These are phyloP conservation scores for Priceomyces medius DNA, from an alignment of 805 yeast species.

Conservation along the genomic window DNA sequence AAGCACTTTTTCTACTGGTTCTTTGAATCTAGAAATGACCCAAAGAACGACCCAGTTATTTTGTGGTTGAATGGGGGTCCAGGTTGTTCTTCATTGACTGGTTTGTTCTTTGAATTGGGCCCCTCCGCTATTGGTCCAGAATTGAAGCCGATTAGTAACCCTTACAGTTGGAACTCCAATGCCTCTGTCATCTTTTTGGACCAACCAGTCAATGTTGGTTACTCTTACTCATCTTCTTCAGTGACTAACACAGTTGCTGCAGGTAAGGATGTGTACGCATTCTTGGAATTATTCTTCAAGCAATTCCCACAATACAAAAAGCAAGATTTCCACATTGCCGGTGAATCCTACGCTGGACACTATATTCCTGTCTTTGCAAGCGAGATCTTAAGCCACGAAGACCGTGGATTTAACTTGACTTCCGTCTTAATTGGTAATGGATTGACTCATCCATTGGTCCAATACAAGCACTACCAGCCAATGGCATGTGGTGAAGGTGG, in stretches of 20 bases:
- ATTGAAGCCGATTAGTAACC: conserved; percentile 29
- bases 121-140: conserved; percentile 28
- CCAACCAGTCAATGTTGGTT: conserved; percentile 37
- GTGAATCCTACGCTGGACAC: conserved; percentile 49
- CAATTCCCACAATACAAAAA: conserved; percentile 33
- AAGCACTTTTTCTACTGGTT: conserved; percentile 48
- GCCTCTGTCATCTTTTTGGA: conserved; percentile 43
- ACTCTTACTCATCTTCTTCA: conserved; percentile 30
- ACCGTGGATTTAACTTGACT: conserved; percentile 52
- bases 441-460: conserved; percentile 78
- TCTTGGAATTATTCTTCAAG: conserved; percentile 37
- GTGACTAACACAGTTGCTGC: conserved; percentile 33
- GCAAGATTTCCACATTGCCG: conserved; percentile 36
- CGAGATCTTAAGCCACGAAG: conserved; percentile 41
- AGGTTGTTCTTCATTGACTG: conserved; percentile 35
- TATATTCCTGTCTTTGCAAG: conserved; percentile 46
- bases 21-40: conserved; percentile 45
- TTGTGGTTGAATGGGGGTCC: conserved; percentile 40
- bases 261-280: conserved; percentile 35
- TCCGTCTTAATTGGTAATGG: conserved; percentile 93
- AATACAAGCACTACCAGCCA: conserved; percentile 77
- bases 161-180: conserved; percentile 31
- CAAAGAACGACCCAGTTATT: conserved; percentile 34
- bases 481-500: conserved; percentile 96
- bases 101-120: conserved; percentile 37